Evolutionary conservation across 352 stramenopile species (phyloP).

Genomic region (Pythium biforme): DNA sequence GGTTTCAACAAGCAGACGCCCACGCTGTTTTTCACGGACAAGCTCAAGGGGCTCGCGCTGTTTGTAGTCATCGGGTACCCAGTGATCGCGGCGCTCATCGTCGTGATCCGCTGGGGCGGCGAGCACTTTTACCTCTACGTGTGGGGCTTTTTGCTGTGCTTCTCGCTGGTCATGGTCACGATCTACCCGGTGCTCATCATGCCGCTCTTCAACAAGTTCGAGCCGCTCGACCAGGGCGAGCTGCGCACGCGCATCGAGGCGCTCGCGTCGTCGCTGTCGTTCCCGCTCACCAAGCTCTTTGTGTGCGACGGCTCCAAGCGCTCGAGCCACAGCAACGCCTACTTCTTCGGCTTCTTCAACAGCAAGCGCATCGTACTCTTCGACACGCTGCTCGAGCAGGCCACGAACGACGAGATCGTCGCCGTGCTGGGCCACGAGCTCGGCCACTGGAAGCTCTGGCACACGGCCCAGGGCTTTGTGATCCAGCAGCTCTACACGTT

Average conservation of each 20-base stretch:
- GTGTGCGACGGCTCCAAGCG: conserved; percentile 97
- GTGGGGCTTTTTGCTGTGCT: conserved; percentile 93
- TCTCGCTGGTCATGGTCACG: conserved; percentile 95
- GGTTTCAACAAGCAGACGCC: conserved; percentile 98
- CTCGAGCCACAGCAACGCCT: conserved; percentile 90
- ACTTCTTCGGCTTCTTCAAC: conserved; percentile 94
- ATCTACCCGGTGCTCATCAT: conserved; percentile 96
- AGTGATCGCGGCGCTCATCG: conserved; percentile 59
- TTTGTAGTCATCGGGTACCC: conserved; percentile 79
- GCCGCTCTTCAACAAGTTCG: conserved; percentile 98
- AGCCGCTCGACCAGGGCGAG: conserved; percentile 78
- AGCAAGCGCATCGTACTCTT: conserved; percentile 97
- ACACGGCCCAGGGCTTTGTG: conserved; percentile 93
- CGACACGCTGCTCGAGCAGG: conserved; percentile 96
- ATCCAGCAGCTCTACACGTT: conserved; percentile 91
- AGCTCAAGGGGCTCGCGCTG: conserved; percentile 92
- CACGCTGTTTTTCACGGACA: conserved; percentile 94
- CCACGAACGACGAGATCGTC: conserved; percentile 92
- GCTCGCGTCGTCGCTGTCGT: conserved; percentile 88
- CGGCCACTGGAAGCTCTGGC: conserved; percentile 96
- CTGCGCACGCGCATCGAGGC: conserved; percentile 92
- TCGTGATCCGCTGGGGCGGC: conserved; percentile 72
- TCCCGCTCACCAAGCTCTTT: conserved; percentile 97
- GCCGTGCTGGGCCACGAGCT: conserved; percentile 96
- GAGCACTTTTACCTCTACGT: conserved; percentile 91